Evolutionary conservation across 75 land plant species (phyloP).

Genomic region (Cupressus sempervirens): DNA sequence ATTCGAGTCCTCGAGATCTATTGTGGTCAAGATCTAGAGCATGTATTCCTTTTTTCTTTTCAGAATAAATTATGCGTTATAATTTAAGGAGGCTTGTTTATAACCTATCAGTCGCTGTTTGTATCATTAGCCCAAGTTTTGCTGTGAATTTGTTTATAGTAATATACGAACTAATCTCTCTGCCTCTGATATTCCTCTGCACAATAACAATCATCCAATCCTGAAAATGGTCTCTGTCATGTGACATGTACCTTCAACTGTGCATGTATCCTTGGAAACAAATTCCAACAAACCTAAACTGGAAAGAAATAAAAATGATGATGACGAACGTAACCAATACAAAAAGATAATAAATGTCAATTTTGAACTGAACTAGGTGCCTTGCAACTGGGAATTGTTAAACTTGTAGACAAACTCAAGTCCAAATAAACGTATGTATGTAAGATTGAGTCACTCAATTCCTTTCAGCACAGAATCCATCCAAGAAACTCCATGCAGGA

Average conservation of each 20-base stretch:
- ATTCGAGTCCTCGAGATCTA: neutral
- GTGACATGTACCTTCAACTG: neutral
- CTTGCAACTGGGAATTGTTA: neutral
- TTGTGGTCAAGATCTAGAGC: neutral
- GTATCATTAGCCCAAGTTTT: neutral
- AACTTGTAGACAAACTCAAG: neutral
- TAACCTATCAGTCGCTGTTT: neutral
- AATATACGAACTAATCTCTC: neutral
- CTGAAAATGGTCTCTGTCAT: neutral
- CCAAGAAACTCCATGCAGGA: neutral
- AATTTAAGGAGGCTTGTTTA: neutral
- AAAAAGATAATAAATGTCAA: neutral
- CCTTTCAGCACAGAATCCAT: neutral
- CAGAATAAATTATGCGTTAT: neutral
- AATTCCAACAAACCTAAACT: neutral
- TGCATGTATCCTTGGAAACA: neutral
- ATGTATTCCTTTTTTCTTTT: neutral
- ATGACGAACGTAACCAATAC: neutral
- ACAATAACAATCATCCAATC: neutral
- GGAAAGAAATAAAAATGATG: neutral
- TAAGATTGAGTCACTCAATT: neutral
- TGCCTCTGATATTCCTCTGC: neutral
- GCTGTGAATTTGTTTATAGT: neutral
- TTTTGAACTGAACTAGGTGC: neutral
- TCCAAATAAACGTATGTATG: neutral